Base-by-base conservation (phyloP, 2,329 filamentous ascomycete genomes). In the Sporothrix pseudoabietina region DNA sequence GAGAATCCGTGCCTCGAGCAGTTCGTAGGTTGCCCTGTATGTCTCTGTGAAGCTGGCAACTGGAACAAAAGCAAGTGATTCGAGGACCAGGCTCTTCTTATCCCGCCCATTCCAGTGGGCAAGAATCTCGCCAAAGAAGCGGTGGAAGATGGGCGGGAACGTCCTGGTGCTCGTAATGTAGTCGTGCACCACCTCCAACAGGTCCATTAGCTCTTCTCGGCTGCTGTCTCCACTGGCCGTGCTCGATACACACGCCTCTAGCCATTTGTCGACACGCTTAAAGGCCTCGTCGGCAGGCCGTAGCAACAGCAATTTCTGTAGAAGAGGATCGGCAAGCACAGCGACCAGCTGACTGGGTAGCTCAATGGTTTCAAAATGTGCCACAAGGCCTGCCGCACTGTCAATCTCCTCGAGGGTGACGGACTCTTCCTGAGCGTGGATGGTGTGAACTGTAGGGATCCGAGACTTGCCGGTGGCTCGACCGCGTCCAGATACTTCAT, bases 291-390 rank as follows among this genome's bases (percentile, higher is more conserved):
- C 81, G 49, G 87, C 86, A 1, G 90, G 87, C 69, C 88, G 86
- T 41, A 92, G 82, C n/a, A 92, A 82, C 47, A 93, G 82, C 32
- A 95, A 84, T 78, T 95, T 96, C 79, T 95, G 93, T 1, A 95
- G 86, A 41, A 97, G 83, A 3, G 91, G 91, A 78, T 97, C 92
- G 1, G 87, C 88, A 16, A 97, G 83, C 4, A 92, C 89, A 5
- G 94, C 92, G 55, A 94, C 89, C 1, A 97, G 85, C 80, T 97
- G 94, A 75, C 92, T 94, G 0, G 94, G 94, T 55, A 94, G 83
- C 80, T 96, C 92, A 35, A 97, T 90, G 76, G 87, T 92, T 77
- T 97, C 93, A 9, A 97, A 81, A 73, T 88, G 91, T 61, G 88
- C 87, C 6, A 94, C 90, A 74, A 97, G 91, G 69, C 88, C 85